Percentiles rank a stretch among this genome's conserved stretches.
Conservation (phyloP, 148 eudicot genomes). For the Camellia sinensis region DNA sequence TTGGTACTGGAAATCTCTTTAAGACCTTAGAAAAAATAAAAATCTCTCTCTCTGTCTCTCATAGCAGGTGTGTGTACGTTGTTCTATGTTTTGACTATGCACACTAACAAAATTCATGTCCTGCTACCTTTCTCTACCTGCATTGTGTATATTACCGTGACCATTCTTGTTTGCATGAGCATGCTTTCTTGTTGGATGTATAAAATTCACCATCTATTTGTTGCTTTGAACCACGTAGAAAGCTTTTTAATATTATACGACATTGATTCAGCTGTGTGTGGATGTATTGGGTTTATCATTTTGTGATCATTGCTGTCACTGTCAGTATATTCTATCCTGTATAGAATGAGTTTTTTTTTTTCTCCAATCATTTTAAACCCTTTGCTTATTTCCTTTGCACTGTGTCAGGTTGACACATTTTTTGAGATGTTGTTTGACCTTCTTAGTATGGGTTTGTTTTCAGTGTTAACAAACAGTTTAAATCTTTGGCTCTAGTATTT, state of each 20-base stretch:
- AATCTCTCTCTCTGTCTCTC: neutral
- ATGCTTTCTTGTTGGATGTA: neutral
- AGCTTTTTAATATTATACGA: neutral
- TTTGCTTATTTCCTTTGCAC: neutral
- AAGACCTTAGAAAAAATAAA: too few relatives aligned
- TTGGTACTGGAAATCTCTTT: too few relatives aligned
- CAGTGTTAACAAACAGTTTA: neutral
- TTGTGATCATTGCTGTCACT: neutral
- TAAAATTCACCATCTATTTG: neutral
- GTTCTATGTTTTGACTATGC: neutral
- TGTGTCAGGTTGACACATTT: neutral
- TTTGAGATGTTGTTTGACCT: neutral
- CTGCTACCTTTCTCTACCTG: too few relatives aligned
- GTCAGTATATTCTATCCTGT: neutral
- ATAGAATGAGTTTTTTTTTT: neutral
- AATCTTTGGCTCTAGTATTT: neutral
- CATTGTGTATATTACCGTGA: too few relatives aligned
- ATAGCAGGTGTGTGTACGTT: too few relatives aligned
- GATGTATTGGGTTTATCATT: conserved; percentile 4
- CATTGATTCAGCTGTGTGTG: neutral
- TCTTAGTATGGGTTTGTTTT: neutral
- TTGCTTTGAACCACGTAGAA: neutral
- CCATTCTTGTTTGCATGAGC: neutral
- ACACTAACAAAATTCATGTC: neutral
- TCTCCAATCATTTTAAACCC: neutral